Percentiles rank a stretch among this genome's conserved stretches.
phyloP scores from a whole-genome alignment of 1,139 yeast genomes.

The Kurtzmaniella quercitrusa region DNA sequence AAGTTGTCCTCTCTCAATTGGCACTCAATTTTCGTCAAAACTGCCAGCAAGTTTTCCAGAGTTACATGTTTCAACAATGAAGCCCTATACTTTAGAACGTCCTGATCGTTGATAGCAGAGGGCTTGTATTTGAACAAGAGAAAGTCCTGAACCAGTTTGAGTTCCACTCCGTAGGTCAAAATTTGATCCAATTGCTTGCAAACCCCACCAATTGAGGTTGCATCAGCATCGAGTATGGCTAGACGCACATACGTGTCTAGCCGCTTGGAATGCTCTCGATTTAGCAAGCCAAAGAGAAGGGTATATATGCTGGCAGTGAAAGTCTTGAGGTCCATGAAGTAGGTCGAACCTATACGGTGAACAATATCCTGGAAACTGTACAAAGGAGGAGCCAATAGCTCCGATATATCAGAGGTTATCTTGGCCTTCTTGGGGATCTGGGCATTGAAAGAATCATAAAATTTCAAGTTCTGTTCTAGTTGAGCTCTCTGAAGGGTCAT shows the following conservation, averaged over 20 bases:
- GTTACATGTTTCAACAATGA: not conserved
- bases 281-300: not conserved
- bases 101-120: constrained; percentile 4
- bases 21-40: not conserved
- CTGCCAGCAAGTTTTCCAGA: not conserved
- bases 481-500: constrained; percentile 8
- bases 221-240: not conserved
- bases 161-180: not conserved
- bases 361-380: constrained; percentile 7
- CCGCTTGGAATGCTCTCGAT: not conserved
- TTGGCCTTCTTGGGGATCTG: not conserved
- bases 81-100: not conserved
- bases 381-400: constrained; percentile 3
- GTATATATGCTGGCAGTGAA: not conserved
- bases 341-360: not conserved
- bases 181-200: not conserved
- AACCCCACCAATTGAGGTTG: not conserved
- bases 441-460: constrained; percentile 12
- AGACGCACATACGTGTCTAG: not conserved
- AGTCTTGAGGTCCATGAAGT: not conserved
- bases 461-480: constrained; percentile 8
- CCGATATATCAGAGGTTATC: not conserved
- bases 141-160: constrained; percentile 1
- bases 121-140: not conserved
- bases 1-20: not conserved